Evolutionary conservation across 179 eudicot species (phyloP).

Genomic region (Nepenthes alata): DNA sequence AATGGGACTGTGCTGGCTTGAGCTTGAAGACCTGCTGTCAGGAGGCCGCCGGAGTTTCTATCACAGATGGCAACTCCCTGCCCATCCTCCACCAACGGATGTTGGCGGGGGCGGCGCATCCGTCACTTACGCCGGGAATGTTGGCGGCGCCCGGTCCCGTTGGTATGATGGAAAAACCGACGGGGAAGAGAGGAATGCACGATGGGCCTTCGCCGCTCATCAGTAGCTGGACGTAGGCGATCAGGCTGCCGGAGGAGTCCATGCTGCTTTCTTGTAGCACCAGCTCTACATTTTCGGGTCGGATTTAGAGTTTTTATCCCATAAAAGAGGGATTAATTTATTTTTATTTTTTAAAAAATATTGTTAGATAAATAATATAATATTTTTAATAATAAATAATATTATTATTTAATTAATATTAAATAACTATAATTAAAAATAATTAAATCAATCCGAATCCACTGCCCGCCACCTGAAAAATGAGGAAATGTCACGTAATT

Average conservation of each 20-base stretch:
- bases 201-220: conserved; percentile 84
- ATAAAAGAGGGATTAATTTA: too few species aligned
- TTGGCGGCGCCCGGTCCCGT: not conserved
- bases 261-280: conserved; percentile 97
- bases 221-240: conserved; percentile 75
- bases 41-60: conserved; percentile 39
- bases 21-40: conserved; percentile 79
- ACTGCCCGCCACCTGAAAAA: too few species aligned
- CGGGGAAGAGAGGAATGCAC: conserved; percentile 71
- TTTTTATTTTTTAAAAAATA: too few species aligned
- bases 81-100: conserved; percentile 1
- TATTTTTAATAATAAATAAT: too few species aligned
- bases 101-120: too few species aligned
- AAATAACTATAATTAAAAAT: too few species aligned
- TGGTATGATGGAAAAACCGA: conserved; percentile 52
- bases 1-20: conserved; percentile 63
- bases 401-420: too few species aligned
- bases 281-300: conserved; percentile 76
- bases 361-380: too few species aligned
- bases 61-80: not conserved
- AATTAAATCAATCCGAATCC: too few species aligned
- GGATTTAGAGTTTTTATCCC: too few species aligned
- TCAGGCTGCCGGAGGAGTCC: conserved; percentile 72
- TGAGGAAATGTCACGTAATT: too few species aligned
- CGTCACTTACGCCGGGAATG: not conserved